Conservation (phyloP, 257 asterid genomes). For the Forsythia suspensa region DNA sequence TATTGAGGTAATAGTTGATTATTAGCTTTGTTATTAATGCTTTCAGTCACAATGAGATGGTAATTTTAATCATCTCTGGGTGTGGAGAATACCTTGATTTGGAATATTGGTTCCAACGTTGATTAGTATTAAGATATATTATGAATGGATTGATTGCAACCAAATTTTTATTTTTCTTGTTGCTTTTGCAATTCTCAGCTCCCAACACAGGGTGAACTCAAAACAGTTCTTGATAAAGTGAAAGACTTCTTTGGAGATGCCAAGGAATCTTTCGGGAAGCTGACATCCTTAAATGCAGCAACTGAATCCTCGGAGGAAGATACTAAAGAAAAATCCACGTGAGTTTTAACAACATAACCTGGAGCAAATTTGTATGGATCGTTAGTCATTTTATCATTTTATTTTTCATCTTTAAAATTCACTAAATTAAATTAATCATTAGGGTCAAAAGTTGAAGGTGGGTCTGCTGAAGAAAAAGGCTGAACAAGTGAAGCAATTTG, state of each 20-base stretch:
- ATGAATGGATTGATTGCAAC: not conserved
- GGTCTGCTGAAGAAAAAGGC: slow-evolving; percentile 13
- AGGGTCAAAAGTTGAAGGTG: slow-evolving; percentile 48
- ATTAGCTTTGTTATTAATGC: slow-evolving; percentile 2
- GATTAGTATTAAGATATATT: not conserved
- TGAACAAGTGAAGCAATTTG: slow-evolving; percentile 9
- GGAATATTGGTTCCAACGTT: not conserved
- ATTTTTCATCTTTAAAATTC: not conserved
- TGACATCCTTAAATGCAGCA: slow-evolving; percentile 55
- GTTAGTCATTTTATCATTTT: not conserved
- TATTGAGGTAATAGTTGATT: slow-evolving; percentile 61
- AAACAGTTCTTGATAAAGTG: slow-evolving; percentile 86
- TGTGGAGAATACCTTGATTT: not conserved
- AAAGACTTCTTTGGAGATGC: slow-evolving; percentile 91
- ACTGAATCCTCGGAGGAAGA: slow-evolving; percentile 58
- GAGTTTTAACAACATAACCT: slow-evolving; percentile 30
- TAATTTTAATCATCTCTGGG: not conserved
- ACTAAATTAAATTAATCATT: not conserved
- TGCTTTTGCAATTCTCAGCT: slow-evolving; percentile 47
- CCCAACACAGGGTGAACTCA: slow-evolving; percentile 73
- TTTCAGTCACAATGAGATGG: not conserved
- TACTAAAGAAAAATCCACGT: slow-evolving; percentile 51
- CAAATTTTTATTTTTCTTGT: not conserved
- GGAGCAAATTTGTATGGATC: not conserved
- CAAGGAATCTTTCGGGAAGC: slow-evolving; percentile 90